A percentile compares a stretch with the other conserved stretches of the same genome.
These are phyloP conservation scores for Paramecium caudatum DNA, from an alignment of 73 alveolate genomes.

Conservation along the genomic window DNA sequence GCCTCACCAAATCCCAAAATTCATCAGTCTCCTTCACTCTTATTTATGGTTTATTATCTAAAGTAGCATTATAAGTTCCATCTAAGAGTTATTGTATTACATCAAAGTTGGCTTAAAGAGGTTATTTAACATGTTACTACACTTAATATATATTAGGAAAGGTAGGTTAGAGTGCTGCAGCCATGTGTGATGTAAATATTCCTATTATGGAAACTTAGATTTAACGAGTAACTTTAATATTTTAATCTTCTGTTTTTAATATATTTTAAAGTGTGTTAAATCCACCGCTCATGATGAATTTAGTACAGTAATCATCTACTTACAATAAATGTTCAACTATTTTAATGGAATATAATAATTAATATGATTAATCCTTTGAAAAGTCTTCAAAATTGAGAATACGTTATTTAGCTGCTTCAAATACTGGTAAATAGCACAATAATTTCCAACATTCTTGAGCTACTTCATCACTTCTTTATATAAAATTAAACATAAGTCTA, in stretches of 20 bases:
- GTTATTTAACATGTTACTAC: constrained; percentile 66
- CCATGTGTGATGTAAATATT: constrained; percentile 63
- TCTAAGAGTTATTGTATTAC: not conserved
- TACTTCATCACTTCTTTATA: constrained; percentile 39
- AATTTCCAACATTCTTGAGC: constrained; percentile 88
- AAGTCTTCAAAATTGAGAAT: constrained; percentile 3
- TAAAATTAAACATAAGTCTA: constrained; percentile 67
- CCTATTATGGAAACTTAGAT: constrained; percentile 65
- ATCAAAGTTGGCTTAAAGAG: constrained; percentile 50
- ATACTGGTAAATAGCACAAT: constrained; percentile 68
- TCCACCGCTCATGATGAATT: constrained; percentile 15
- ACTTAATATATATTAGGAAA: constrained; percentile 70
- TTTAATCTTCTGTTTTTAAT: not conserved
- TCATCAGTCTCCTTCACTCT: constrained; percentile 58
- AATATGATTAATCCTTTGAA: constrained; percentile 38
- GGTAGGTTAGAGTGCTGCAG: constrained; percentile 72
- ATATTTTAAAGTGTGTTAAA: not conserved
- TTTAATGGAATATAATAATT: constrained; percentile 14
- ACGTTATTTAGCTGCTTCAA: not conserved
- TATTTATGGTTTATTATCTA: not conserved
- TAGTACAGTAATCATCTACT: not conserved
- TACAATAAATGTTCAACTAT: not conserved
- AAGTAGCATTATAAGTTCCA: not conserved
- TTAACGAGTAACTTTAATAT: constrained; percentile 21
- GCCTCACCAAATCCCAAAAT: not conserved